phyloP scores from a whole-genome alignment of 192 early-diverging fungal genomes.

The Obelidium mucronatum region DNA sequence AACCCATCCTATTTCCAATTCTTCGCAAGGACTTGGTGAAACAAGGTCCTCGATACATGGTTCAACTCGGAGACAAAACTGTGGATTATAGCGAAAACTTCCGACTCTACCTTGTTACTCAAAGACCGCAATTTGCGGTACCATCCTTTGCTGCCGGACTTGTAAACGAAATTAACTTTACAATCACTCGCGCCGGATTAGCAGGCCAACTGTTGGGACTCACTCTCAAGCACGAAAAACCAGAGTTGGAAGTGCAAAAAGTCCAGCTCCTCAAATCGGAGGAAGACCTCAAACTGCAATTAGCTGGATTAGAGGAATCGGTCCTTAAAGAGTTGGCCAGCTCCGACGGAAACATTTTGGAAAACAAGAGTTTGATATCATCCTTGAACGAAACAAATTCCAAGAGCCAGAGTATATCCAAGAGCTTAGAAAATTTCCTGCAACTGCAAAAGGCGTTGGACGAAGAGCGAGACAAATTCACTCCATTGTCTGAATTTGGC shows the following conservation, averaged over 20 bases:
- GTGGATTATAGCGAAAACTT: slow-evolving; percentile 68
- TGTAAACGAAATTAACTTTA: slow-evolving; percentile 62
- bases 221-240: slow-evolving; percentile 63
- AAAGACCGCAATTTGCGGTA: slow-evolving; percentile 43
- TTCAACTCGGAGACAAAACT: slow-evolving; percentile 63
- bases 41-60: slow-evolving; percentile 58
- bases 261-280: slow-evolving; percentile 59
- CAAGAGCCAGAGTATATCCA: slow-evolving; percentile 58
- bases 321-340: slow-evolving; percentile 62
- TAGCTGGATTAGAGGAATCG: slow-evolving; percentile 58
- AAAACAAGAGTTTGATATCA: slow-evolving; percentile 59
- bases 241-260: slow-evolving; percentile 61
- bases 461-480: slow-evolving; percentile 61
- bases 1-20: slow-evolving; percentile 59
- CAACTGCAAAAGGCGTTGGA: slow-evolving; percentile 59
- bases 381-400: slow-evolving; percentile 65
- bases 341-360: slow-evolving; percentile 67
- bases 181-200: slow-evolving; percentile 61
- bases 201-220: slow-evolving; percentile 62
- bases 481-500: slow-evolving; percentile 55
- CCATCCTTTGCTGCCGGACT: slow-evolving; percentile 49
- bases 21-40: slow-evolving; percentile 56
- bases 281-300: slow-evolving; percentile 61
- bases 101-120: slow-evolving; percentile 57
- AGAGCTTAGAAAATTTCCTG: slow-evolving; percentile 56